Evolutionary conservation across 345 rosid genomes (phyloP), one percentile per base, ranked within the genome.

Genomic region (Aegle marmelos): DNA sequence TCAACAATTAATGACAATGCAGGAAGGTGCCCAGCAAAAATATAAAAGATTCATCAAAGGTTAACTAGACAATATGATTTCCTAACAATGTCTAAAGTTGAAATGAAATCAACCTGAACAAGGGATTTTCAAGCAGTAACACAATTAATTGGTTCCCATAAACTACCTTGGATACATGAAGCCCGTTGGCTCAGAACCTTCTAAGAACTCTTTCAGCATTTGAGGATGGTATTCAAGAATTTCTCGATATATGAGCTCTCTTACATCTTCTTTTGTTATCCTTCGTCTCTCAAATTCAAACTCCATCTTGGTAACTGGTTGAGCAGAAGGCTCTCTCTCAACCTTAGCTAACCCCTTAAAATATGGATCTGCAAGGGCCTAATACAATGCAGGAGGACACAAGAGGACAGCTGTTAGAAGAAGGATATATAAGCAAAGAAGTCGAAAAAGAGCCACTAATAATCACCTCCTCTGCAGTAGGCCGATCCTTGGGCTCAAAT

Each of bases 321-420:
- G 98, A 79, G 97, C 90, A 70, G 94, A 90, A 69, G 97, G 98
- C 85, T 95, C 98, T 84, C 98, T 93, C 88, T 95, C 98, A 62
- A 92, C 94, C 87, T 85, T 93, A 73, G 98, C 94, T 80, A 95
- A 88, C 65, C 97, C 97, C 83, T 89, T 92, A 71, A 95, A 93
- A 87, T 95, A 95, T 8, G 90, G 92, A 89, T 95, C 98, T 19
- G 98, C 97, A 70, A 95, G 98, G 53, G 98, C 98, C 98, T 93
- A 82, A 70, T 25, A 83, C 75, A 70, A 82, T 48, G 78, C 50
- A 64, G 60, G 21, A 50, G 56, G 56, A 53, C 56, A 80, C 17
- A 45, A 13, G 17, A 45, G 33, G 48, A 56, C 13, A 79, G 33
- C 53, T 48, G 80, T 78, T n/a, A 79, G 76, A 70, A 66, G 9